These are phyloP conservation scores for Hordeum vulgare DNA, from an alignment of 176 grass and related monocot species.

Conservation along the genomic window MorexV3_pseudomolecules_assembly NC_058518.1:134425357-134425856, in stretches of 20 bases:
- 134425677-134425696: neutral
- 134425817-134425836: constrained; percentile 68
- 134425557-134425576: neutral
- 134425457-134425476: neutral
- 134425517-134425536: neutral
- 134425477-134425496: neutral
- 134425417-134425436: neutral
- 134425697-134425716: neutral
- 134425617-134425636: neutral
- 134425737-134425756: neutral
- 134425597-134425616: neutral
- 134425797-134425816: constrained; percentile 50
- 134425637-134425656: neutral
- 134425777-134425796: constrained; percentile 73
- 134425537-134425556: neutral
- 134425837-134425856: constrained; percentile 90
- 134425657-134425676: neutral
- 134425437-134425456: neutral
- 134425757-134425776: constrained; percentile 89
- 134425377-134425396: neutral
- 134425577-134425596: neutral
- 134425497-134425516: neutral
- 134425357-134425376: neutral
- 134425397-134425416: neutral
- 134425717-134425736: neutral